Conservation (phyloP, 2,329 filamentous ascomycete genomes). For the Fusarium nodosum region DNA sequence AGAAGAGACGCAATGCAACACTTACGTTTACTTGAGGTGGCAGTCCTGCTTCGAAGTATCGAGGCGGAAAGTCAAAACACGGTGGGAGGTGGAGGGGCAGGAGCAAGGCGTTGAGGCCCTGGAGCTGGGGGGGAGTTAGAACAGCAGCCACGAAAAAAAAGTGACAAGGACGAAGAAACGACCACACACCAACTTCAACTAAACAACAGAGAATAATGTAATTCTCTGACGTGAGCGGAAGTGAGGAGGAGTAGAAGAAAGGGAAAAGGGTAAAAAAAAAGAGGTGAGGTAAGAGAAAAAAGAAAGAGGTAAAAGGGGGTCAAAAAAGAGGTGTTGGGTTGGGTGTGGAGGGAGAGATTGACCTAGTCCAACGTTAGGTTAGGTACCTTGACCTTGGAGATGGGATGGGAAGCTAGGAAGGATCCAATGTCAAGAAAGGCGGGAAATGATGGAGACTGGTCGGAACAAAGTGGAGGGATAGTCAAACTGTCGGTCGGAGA, state of each 20-base stretch:
- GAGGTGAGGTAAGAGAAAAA: constrained; percentile 22
- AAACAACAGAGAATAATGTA: constrained; percentile 21
- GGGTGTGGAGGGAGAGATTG: constrained; percentile 39
- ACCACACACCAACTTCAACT: constrained; percentile 39
- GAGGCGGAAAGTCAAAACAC: constrained; percentile 39
- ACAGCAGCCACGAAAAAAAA: constrained; percentile 27
- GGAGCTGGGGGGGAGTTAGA: constrained; percentile 20
- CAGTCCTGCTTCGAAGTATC: constrained; percentile 29
- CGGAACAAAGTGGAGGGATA: constrained; percentile 43
- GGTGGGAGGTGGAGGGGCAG: constrained; percentile 45
- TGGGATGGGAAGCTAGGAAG: constrained; percentile 7
- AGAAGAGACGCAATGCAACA: constrained; percentile 27
- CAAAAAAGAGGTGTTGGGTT: constrained; percentile 18
- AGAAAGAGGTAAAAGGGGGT: constrained; percentile 38
- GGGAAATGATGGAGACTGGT: constrained; percentile 43
- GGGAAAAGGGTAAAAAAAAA: constrained; percentile 26
- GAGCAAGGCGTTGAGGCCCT: constrained; percentile 25
- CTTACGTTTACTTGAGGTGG: constrained; percentile 38
- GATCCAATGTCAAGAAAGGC: constrained; percentile 10
- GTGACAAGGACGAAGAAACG: constrained; percentile 21
- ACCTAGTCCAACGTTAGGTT: constrained; percentile 9
- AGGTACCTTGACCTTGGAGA: constrained; percentile 14
- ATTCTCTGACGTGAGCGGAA: constrained; percentile 24
- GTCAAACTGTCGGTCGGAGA: constrained; percentile 41
- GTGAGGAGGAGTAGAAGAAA: neutral